Conservation (phyloP, 2,329 filamentous ascomycete species). For the Penicillium brasilianum region DNA sequence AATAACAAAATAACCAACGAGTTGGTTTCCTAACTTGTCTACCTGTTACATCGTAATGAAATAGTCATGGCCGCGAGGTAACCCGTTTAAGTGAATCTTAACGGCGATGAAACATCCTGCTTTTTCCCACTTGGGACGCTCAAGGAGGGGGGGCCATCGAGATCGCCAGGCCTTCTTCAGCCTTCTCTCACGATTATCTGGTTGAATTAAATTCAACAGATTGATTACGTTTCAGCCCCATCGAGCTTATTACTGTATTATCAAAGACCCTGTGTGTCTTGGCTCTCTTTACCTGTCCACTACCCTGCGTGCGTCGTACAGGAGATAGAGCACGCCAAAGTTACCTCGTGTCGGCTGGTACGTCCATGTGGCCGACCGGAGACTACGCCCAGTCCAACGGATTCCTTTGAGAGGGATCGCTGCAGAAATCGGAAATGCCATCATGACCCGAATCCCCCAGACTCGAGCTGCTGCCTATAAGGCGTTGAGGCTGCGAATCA, state of each 20-base stretch:
- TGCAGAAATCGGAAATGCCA: neutral
- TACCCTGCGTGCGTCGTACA: neutral
- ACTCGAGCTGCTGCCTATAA: neutral
- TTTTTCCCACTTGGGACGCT: slow-evolving; percentile 2
- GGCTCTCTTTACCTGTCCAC: neutral
- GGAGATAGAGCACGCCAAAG: no score
- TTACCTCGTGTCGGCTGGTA: neutral
- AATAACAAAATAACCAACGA: neutral
- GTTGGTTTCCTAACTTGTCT: neutral
- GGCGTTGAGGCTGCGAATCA: neutral
- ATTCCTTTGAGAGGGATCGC: neutral
- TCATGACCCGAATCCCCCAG: neutral
- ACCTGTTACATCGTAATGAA: neutral
- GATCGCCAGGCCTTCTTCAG: neutral
- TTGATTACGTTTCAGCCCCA: neutral
- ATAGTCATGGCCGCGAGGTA: neutral
- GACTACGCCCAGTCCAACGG: neutral
- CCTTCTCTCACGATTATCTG: neutral
- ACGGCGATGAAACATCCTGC: slow-evolving; percentile 14
- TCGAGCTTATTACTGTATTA: no score
- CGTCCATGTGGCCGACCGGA: slow-evolving; percentile 1
- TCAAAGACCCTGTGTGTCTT: no score
- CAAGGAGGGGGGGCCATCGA: neutral
- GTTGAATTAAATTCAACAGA: neutral
- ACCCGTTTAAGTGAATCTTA: slow-evolving; percentile 6